Base-by-base conservation (phyloP, 1,284 basidiomycete genomes). In the Golubevia sp. region DNA sequence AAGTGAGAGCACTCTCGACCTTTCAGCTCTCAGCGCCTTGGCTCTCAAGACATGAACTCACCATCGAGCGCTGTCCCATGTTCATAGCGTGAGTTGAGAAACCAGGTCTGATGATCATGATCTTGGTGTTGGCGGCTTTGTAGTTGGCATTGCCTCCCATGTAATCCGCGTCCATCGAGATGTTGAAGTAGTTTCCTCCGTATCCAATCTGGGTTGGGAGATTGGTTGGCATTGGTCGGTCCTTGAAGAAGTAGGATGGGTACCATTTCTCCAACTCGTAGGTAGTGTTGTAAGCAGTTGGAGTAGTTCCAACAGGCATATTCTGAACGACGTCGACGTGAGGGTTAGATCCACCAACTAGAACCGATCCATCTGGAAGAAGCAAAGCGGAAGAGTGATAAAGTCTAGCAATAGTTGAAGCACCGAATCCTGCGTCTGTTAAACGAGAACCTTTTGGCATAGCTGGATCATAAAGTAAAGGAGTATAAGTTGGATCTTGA, bases 181-280 rank as follows among this genome's bases (percentile, higher is more conserved):
- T 69, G 61, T 71, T 79, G 64, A 79, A 82, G 49, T 73, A 59
- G 44, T 44, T 53, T 21, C 80, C 80, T 38, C 80, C 80, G 66
- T 79, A 82, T 1, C 62, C 59, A 58, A 82, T 62, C 48, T 62
- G 59, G 26, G 56, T 49, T 7, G 80, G 80, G 49, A 82, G 55
- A 24, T 67, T 66, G 54, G 61, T 25, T 0, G 74, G 73, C 27
- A 58, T 24, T 13, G 80, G 80, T 3, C 79, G 71, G 15, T 56
- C 49, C 73, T 75, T 48, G 59, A 76, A 78, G 67, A 66, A 82
- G 69, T 82, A 82, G 13, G 66, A 61, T 13, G 80, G 80, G 66
- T 82, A 82, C 79, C 79, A 82, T 62, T 78, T 77, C 62, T 82
- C 80, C 11, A 82, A 55, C 60, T 67, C 71, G 63, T 82, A 82